These are phyloP conservation scores for Rostrohypoxylon terebratum DNA, from an alignment of 495 filamentous ascomycete species.

Conservation along the genomic window DNA sequence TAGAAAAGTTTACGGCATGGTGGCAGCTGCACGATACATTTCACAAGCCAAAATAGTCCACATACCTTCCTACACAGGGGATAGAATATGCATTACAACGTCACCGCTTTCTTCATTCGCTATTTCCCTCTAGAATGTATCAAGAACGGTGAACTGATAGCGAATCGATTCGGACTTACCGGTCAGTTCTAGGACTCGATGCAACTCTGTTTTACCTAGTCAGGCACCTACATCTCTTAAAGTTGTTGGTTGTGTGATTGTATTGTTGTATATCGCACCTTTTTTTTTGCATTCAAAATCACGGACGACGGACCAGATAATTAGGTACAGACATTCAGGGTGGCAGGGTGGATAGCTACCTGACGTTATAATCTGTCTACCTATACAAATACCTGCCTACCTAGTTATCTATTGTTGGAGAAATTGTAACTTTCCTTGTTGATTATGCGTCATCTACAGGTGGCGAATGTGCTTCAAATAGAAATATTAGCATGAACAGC, in stretches of 20 bases:
- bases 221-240: constrained; percentile 28
- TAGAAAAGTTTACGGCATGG: neutral
- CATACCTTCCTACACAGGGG: neutral
- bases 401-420: too few relatives aligned
- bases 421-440: too few relatives aligned
- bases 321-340: neutral
- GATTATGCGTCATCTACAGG: too few relatives aligned
- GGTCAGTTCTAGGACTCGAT: constrained; percentile 34
- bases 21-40: constrained; percentile 5
- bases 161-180: constrained; percentile 39
- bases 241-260: constrained; percentile 4
- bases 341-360: neutral
- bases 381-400: too few relatives aligned
- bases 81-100: constrained; percentile 41
- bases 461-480: neutral
- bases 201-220: constrained; percentile 41
- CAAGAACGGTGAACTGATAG: constrained; percentile 21
- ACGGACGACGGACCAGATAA: neutral
- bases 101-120: constrained; percentile 39
- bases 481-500: neutral
- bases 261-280: neutral
- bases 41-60: constrained; percentile 22
- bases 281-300: neutral
- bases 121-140: constrained; percentile 22
- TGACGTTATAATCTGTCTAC: neutral